Conservation (phyloP, 371 early-diverging fungal genomes). For the Batkoa obscura region DNA sequence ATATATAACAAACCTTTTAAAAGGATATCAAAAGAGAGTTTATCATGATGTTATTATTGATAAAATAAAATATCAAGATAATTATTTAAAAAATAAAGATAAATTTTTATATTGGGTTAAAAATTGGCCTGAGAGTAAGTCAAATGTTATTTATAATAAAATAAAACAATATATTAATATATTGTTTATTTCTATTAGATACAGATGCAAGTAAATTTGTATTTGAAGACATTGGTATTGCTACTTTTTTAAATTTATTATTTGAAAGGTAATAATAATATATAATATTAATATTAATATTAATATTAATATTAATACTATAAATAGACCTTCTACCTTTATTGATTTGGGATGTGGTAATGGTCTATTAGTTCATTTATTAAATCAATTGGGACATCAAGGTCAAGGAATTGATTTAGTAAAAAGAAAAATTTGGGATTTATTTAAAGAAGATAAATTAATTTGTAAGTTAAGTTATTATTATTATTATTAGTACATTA, state of each 20-base stretch:
- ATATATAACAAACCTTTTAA: slow-evolving; percentile 7
- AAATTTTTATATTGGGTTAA: slow-evolving; percentile 6
- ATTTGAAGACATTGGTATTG: slow-evolving; percentile 70
- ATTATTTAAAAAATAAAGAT: slow-evolving; percentile 1
- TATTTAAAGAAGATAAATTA: slow-evolving; percentile 11
- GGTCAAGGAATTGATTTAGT: slow-evolving; percentile 70
- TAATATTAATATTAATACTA: neutral
- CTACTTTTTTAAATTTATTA: slow-evolving; percentile 53
- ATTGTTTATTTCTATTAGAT: neutral
- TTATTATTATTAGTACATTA: no score
- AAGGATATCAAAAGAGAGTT: slow-evolving; percentile 56
- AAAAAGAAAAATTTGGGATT: slow-evolving; percentile 56
- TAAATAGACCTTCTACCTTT: slow-evolving; percentile 26
- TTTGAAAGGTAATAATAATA: slow-evolving; percentile 33
- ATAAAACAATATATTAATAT: neutral
- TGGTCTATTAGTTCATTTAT: slow-evolving; percentile 58
- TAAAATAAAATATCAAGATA: slow-evolving; percentile 32
- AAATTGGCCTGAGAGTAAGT: neutral
- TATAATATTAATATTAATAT: slow-evolving; percentile 7
- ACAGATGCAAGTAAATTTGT: slow-evolving; percentile 72
- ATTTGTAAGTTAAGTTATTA: neutral
- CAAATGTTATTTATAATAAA: neutral
- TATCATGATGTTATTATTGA: slow-evolving; percentile 48
- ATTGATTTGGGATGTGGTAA: slow-evolving; percentile 89
- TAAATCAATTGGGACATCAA: slow-evolving; percentile 52